phyloP scores from a whole-genome alignment of 1,284 basidiomycete genomes.

The Schizophyllum amplum region DNA sequence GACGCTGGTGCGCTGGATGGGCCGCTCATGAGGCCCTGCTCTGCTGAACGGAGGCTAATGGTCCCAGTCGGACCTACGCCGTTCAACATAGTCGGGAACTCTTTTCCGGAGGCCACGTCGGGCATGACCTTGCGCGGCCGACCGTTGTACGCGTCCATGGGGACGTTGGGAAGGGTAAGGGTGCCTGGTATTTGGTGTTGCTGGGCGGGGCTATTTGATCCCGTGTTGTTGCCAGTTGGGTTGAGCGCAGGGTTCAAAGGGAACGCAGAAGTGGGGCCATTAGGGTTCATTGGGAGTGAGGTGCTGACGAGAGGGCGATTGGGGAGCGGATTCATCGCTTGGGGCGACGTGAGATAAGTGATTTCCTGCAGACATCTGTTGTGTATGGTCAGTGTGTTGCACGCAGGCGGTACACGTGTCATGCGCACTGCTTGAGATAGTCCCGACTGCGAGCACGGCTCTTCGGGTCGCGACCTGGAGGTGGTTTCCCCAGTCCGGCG shows the following conservation, averaged over 20 bases:
- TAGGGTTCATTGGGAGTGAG: slow-evolving; percentile 43
- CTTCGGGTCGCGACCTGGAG: slow-evolving; percentile 82
- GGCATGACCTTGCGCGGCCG: slow-evolving; percentile 71
- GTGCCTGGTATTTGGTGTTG: background rate
- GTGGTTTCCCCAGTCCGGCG: slow-evolving; percentile 56
- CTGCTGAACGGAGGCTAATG: background rate
- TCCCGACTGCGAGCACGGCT: slow-evolving; percentile 91
- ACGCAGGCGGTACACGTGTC: slow-evolving; percentile 2
- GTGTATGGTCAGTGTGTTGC: slow-evolving; percentile 9
- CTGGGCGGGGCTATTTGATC: background rate
- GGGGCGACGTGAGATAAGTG: slow-evolving; percentile 92
- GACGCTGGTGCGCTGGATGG: slow-evolving; percentile 39
- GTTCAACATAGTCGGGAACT: slow-evolving; percentile 54
- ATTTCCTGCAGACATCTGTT: slow-evolving; percentile 92
- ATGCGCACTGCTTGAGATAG: slow-evolving; percentile 89
- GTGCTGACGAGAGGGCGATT: slow-evolving; percentile 70
- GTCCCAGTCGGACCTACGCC: slow-evolving; percentile 18
- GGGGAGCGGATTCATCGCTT: slow-evolving; percentile 94
- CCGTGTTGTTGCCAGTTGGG: background rate
- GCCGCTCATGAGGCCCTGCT: slow-evolving; percentile 40
- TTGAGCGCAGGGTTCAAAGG: background rate
- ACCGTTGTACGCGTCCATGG: slow-evolving; percentile 57
- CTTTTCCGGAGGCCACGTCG: slow-evolving; percentile 51
- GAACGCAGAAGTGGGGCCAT: background rate
- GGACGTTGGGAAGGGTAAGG: slow-evolving; percentile 52